Evolutionary conservation across 2,329 filamentous ascomycete species (phyloP).

Genomic region (Pezicula carpinea): DNA sequence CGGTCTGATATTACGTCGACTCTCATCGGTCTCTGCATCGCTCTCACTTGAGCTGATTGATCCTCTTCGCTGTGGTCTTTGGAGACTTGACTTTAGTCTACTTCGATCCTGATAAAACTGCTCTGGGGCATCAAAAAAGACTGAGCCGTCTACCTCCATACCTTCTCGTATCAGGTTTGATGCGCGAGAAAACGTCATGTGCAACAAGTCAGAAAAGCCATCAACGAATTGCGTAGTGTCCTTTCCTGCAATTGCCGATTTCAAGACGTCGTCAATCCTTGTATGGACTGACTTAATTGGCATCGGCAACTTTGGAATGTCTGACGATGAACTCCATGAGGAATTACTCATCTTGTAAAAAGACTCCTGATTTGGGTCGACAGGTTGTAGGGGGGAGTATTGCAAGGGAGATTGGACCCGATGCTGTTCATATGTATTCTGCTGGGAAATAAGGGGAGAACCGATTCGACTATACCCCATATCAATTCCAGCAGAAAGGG

Average conservation of each 20-base stretch:
- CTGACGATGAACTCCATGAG: conserved; percentile 16
- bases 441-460: not conserved
- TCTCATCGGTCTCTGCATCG: conserved; percentile 1
- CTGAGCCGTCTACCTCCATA: conserved; percentile 21
- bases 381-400: conserved; percentile 1
- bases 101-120: conserved; percentile 20
- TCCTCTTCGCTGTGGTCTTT: conserved; percentile 5
- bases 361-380: too few relatives aligned
- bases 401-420: conserved; percentile 15
- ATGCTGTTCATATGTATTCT: not conserved
- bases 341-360: conserved; percentile 11
- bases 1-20: not conserved
- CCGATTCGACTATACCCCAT: not conserved
- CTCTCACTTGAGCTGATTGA: conserved; percentile 9
- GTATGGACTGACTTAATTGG: conserved; percentile 13
- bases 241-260: conserved; percentile 3
- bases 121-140: conserved; percentile 25
- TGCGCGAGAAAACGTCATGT: conserved; percentile 21
- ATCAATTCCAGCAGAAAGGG: not conserved
- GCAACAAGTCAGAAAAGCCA: conserved; percentile 16
- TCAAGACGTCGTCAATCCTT: conserved; percentile 6
- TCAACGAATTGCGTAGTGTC: conserved; percentile 14
- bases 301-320: conserved; percentile 7
- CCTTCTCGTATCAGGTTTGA: conserved; percentile 25
- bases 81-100: conserved; percentile 16